Percentiles rank a stretch among this genome's conserved stretches.
These are phyloP conservation scores for Huiozyma naganishii DNA, from an alignment of 805 yeast genomes.

Conservation along the genomic window DNA sequence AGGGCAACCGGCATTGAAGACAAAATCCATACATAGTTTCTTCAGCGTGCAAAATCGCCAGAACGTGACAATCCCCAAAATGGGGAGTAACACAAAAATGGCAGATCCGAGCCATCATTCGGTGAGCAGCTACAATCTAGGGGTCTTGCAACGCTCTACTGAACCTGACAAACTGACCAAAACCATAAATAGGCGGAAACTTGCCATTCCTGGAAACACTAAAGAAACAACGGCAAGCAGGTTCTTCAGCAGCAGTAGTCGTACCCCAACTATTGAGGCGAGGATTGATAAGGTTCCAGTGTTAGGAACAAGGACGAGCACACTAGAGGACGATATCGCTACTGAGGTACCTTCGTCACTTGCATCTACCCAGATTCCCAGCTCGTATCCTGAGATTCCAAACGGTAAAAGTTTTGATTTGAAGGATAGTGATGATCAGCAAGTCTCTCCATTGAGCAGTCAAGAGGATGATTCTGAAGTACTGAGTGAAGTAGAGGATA, in stretches of 20 bases:
- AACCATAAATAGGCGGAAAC: neutral
- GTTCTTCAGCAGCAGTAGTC: neutral
- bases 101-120: neutral
- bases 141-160: neutral
- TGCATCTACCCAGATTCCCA: conserved; percentile 19
- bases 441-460: too few relatives aligned
- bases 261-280: neutral
- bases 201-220: neutral
- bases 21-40: neutral
- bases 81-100: neutral
- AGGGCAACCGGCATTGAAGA: neutral
- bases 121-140: neutral
- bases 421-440: too few relatives aligned
- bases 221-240: neutral
- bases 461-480: too few relatives aligned
- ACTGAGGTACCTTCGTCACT: conserved; percentile 23
- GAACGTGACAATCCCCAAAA: neutral
- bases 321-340: conserved; percentile 8
- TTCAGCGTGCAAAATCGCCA: neutral
- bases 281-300: neutral
- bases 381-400: conserved; percentile 2
- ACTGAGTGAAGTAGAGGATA: too few relatives aligned
- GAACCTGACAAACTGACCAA: neutral
- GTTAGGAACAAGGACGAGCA: neutral
- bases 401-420: neutral